Base-by-base conservation (phyloP, 2,329 filamentous ascomycete species). In the Nannizziopsis barbatae region DNA sequence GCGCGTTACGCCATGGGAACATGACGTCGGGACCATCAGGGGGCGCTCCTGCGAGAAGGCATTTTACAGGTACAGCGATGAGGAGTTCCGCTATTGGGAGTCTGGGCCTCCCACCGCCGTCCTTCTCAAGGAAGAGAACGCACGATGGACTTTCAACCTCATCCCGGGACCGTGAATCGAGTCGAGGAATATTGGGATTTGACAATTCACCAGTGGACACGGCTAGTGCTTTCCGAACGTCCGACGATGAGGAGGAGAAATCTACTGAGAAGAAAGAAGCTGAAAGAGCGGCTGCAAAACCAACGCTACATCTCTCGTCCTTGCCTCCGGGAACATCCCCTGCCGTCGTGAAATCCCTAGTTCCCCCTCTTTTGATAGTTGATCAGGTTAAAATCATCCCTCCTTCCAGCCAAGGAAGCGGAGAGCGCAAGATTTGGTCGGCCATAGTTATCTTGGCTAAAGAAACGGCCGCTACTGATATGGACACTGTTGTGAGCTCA, bases 371-470 rank as follows among this genome's bases (percentile, higher is more conserved):
- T 15, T 60, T 93, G 45, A 75, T 66, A 0, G 79, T 90, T 4
- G 85, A 90, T 58, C 75, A 79, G 53, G 80, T 95, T 44, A 83
- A 83, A 59, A 79, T 92, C 27, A 65, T 84, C 22, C 76, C 80
- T 2, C 74, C 73, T 2, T 67, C 76, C 1, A 69, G 66, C 12
- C 60, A 65, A 33, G 47, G 45, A 10, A 35, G 33, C n/a, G 50
- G 51, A 2, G 84, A 89, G 56, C 76, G 83, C 50, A 88, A 81
- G 59, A 83, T 82, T 1, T 75, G 79, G 31, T 76, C 85, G 12
- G 87, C 87, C 3, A 86, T 95, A 57, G 83, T 92, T 40, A 88
- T 84, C 0, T 68, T 95, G 27, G 80, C 84, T 1, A 80, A 84
- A 50, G 86, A 92, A 55, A 92, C 87, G 0, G 79, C 87, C 0